Evolutionary conservation across 208 protist genomes (phyloP).

Genomic region (Leishmania arabica): DNA sequence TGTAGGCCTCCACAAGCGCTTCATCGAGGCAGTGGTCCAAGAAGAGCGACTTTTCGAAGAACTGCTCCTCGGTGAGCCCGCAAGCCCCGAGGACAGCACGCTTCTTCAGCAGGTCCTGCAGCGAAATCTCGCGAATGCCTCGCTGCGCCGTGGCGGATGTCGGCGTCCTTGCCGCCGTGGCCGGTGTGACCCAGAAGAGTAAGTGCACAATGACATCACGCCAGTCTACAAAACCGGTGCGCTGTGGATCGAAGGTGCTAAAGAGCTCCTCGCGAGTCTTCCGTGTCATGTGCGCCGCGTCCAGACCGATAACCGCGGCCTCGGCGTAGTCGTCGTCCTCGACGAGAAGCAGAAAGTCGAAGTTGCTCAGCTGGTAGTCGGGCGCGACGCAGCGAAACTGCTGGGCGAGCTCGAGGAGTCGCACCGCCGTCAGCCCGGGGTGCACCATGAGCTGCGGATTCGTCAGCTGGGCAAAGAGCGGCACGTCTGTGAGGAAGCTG

Average conservation of each 20-base stretch:
- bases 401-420: conserved; percentile 64
- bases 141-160: conserved; percentile 20
- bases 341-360: conserved; percentile 71
- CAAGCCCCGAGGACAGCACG: conserved; percentile 39
- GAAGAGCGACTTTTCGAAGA: conserved; percentile 67
- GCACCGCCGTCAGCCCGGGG: conserved; percentile 49
- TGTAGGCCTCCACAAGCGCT: conserved; percentile 61
- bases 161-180: conserved; percentile 7
- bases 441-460: conserved; percentile 45
- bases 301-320: conserved; percentile 26
- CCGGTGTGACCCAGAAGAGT: conserved; percentile 76
- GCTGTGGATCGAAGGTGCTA: conserved; percentile 56
- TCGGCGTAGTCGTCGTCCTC: conserved; percentile 60
- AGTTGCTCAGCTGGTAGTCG: conserved; percentile 57
- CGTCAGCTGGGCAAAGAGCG: conserved; percentile 42
- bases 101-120: conserved; percentile 58
- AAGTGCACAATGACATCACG: conserved; percentile 83
- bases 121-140: conserved; percentile 48
- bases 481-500: conserved; percentile 75
- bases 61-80: conserved; percentile 47
- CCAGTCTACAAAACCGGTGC: conserved; percentile 81
- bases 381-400: conserved; percentile 74
- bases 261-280: conserved; percentile 63
- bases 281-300: conserved; percentile 10
- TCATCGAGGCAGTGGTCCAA: conserved; percentile 52